Percentiles rank a stretch among this genome's conserved stretches.
Evolutionary conservation across 2,329 filamentous ascomycete species (phyloP).

Genomic region (Alternaria triticimaculans): DNA sequence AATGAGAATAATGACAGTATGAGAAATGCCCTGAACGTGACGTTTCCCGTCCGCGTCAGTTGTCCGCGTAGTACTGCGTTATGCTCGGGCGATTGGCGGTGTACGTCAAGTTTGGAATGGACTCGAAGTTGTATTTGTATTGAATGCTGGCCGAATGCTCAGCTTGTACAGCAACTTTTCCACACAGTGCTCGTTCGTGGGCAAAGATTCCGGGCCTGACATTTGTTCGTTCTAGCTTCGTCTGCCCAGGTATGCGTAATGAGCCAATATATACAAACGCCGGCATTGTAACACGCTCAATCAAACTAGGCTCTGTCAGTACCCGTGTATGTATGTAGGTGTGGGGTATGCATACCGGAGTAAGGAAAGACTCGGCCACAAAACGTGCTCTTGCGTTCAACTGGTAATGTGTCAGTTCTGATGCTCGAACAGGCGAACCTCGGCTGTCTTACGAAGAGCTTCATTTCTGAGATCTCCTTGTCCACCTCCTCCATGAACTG

Average conservation of each 20-base stretch:
- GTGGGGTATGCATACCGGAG: slow-evolving; percentile 69
- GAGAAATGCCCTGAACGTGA: neutral
- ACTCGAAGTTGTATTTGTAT: slow-evolving; percentile 12
- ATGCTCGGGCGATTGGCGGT: neutral
- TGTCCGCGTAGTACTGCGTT: neutral
- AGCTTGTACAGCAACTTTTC: slow-evolving; percentile 13
- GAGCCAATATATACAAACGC: slow-evolving; percentile 17
- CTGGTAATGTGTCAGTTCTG: slow-evolving; percentile 58
- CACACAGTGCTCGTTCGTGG: slow-evolving; percentile 2
- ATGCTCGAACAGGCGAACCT: neutral
- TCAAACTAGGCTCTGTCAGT: slow-evolving; percentile 27
- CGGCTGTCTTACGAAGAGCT: slow-evolving; percentile 82
- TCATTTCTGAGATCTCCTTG: slow-evolving; percentile 99
- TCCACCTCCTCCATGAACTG: slow-evolving; percentile 99
- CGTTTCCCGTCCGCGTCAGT: neutral
- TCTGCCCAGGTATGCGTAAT: slow-evolving; percentile 3
- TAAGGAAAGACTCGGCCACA: slow-evolving; percentile 97
- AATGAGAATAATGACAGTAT: slow-evolving; percentile 1
- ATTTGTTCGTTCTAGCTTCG: slow-evolving; percentile 1
- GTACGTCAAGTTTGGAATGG: neutral
- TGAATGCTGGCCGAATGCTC: slow-evolving; percentile 19
- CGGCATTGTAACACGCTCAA: slow-evolving; percentile 22
- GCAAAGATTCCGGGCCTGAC: neutral
- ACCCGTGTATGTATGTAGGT: neutral
- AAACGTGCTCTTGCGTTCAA: slow-evolving; percentile 96